Evolutionary conservation across 768 basidiomycete species (phyloP).

Genomic region (Lactarius quietus): DNA sequence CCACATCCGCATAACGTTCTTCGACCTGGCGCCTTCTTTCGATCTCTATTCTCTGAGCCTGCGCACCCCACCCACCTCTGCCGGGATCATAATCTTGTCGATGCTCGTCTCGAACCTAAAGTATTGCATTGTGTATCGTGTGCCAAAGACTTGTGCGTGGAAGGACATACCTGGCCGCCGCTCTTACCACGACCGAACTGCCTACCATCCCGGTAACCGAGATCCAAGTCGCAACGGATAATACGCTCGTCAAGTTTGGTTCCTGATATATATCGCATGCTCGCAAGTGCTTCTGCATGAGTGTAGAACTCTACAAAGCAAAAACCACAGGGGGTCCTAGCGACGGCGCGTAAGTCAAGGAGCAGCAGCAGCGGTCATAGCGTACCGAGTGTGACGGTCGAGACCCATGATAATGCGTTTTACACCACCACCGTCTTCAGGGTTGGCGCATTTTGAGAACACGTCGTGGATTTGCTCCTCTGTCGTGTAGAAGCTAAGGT

Average conservation of each 20-base stretch:
- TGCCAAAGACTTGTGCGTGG: neutral
- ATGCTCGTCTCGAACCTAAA: slow-evolving; percentile 85
- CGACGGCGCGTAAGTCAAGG: slow-evolving; percentile 13
- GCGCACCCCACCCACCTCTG: slow-evolving; percentile 92
- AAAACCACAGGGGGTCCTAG: slow-evolving; percentile 88
- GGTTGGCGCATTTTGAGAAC: slow-evolving; percentile 84
- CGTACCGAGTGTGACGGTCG: slow-evolving; percentile 81
- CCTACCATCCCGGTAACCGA: slow-evolving; percentile 93
- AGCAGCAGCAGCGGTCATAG: neutral
- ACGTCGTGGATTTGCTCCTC: slow-evolving; percentile 96
- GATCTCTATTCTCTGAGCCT: slow-evolving; percentile 67
- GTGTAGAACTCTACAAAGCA: slow-evolving; percentile 98
- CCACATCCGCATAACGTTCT: slow-evolving; percentile 79
- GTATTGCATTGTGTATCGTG: slow-evolving; percentile 3
- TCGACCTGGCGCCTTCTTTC: slow-evolving; percentile 80
- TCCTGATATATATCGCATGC: slow-evolving; percentile 93
- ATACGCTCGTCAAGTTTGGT: slow-evolving; percentile 98
- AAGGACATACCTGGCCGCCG: slow-evolving; percentile 73
- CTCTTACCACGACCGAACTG: slow-evolving; percentile 98
- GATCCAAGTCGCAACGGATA: slow-evolving; percentile 95
- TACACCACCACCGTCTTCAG: slow-evolving; percentile 85
- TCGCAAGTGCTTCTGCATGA: slow-evolving; percentile 87
- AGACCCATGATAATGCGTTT: slow-evolving; percentile 96
- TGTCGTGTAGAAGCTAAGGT: slow-evolving; percentile 91
- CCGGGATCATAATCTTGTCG: slow-evolving; percentile 96